Conservation (phyloP, 2,329 filamentous ascomycete genomes). For the Cladosporium colombiae region DNA sequence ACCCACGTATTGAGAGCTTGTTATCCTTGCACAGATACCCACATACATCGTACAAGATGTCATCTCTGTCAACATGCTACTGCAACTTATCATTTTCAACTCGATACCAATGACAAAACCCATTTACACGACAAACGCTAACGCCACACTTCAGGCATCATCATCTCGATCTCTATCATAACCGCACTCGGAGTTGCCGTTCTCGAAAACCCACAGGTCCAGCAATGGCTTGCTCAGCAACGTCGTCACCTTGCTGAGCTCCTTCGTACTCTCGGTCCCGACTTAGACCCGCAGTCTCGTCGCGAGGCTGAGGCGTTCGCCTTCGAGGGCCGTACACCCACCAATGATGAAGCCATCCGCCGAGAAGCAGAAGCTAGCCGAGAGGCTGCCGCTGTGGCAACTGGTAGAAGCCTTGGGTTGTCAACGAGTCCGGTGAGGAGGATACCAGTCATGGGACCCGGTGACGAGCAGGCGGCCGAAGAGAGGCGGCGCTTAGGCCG, state of each 20-base stretch:
- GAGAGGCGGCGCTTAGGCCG: constrained; percentile 38
- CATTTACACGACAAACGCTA: neutral
- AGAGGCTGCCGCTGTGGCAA: constrained; percentile 38
- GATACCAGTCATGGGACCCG: constrained; percentile 33
- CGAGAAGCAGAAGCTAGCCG: constrained; percentile 35
- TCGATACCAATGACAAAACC: neutral
- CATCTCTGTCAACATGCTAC: neutral
- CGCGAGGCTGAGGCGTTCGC: constrained; percentile 40
- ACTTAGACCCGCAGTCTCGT: constrained; percentile 53
- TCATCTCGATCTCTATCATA: constrained; percentile 62
- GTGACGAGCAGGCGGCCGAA: constrained; percentile 36
- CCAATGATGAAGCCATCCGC: constrained; percentile 32
- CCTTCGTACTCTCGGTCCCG: constrained; percentile 61
- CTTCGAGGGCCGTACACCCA: constrained; percentile 37
- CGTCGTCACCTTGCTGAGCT: constrained; percentile 62
- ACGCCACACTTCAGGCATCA: constrained; percentile 52
- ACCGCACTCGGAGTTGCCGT: constrained; percentile 64
- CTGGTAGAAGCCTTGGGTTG: constrained; percentile 31
- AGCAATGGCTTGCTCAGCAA: constrained; percentile 62
- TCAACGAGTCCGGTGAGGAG: constrained; percentile 31
- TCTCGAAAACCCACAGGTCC: constrained; percentile 64
- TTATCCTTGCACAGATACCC: neutral
- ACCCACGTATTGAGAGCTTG: neutral
- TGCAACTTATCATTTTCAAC: neutral
- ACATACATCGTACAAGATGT: neutral